Evolutionary conservation across 345 rosid genomes (phyloP).

Genomic region (Hibiscus tridactylites): DNA sequence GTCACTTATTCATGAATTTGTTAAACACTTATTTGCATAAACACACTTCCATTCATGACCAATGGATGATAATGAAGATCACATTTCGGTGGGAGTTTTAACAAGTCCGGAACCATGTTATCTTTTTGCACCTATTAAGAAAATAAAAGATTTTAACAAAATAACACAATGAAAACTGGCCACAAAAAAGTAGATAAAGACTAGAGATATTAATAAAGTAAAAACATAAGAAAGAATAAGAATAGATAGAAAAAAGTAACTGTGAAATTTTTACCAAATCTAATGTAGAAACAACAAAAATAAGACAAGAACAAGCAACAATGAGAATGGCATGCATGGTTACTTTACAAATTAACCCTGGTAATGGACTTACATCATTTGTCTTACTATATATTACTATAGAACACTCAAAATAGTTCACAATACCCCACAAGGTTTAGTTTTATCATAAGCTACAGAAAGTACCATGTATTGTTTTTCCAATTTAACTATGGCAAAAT

Average conservation of each 20-base stretch:
- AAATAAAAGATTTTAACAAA: background rate
- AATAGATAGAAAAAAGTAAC: background rate
- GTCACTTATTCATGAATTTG: background rate
- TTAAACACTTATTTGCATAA: constrained; percentile 54
- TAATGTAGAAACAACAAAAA: background rate
- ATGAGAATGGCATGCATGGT: background rate
- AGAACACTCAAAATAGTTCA: constrained; percentile 4
- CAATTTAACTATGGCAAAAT: constrained; percentile 52
- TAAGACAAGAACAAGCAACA: background rate
- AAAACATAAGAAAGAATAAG: background rate
- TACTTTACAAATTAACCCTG: background rate
- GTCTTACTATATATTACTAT: background rate
- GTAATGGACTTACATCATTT: background rate
- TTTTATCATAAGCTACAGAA: constrained; percentile 5
- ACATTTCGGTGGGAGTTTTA: constrained; percentile 64
- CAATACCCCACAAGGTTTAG: constrained; percentile 9
- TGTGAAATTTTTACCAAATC: background rate
- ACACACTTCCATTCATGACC: constrained; percentile 61
- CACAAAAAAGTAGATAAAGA: background rate
- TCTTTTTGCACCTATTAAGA: constrained; percentile 62
- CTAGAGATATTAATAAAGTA: background rate
- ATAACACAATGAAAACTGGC: background rate
- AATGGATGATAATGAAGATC: constrained; percentile 84
- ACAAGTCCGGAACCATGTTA: constrained; percentile 58
- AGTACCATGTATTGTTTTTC: constrained; percentile 49